phyloP scores from a whole-genome alignment of 2,329 filamentous ascomycete species.

The Sarocladium strictum region DNA sequence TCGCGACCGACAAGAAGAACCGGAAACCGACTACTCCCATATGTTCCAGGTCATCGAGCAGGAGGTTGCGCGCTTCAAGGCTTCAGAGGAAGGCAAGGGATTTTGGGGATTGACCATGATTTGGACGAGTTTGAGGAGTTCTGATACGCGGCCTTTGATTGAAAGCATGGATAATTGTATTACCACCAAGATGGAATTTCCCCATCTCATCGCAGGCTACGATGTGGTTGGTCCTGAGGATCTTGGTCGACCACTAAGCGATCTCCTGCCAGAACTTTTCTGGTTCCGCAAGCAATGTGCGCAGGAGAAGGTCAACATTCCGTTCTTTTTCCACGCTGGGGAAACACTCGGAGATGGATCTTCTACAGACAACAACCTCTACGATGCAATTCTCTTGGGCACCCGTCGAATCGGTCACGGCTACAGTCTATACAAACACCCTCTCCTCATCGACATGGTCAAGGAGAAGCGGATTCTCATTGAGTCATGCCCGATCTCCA shows the following conservation, averaged over 20 bases:
- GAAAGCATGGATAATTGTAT: slow-evolving; percentile 87
- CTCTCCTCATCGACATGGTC: slow-evolving; percentile 79
- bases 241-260: slow-evolving; percentile 64
- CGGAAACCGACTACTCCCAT: slow-evolving; percentile 61
- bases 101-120: slow-evolving; percentile 87
- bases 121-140: slow-evolving; percentile 68
- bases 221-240: slow-evolving; percentile 90
- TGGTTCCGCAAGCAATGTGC: slow-evolving; percentile 88
- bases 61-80: slow-evolving; percentile 71
- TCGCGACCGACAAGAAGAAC: slow-evolving; percentile 54
- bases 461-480: slow-evolving; percentile 83
- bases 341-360: slow-evolving; percentile 75
- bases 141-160: slow-evolving; percentile 60
- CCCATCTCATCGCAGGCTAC: slow-evolving; percentile 77
- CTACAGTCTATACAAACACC: slow-evolving; percentile 86
- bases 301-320: slow-evolving; percentile 71
- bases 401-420: slow-evolving; percentile 86
- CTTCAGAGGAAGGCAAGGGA: slow-evolving; percentile 59
- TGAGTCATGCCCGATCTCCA: slow-evolving; percentile 86
- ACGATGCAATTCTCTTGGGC: slow-evolving; percentile 81
- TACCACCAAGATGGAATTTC: slow-evolving; percentile 69
- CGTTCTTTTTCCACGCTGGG: slow-evolving; percentile 94
- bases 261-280: slow-evolving; percentile 78
- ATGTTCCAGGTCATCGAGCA: slow-evolving; percentile 71
- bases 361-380: slow-evolving; percentile 73